Percentiles rank a stretch among this genome's conserved stretches.
These are phyloP conservation scores for Solanum paucissectum DNA, from an alignment of 257 asterid species.

Conservation along the genomic window DNA sequence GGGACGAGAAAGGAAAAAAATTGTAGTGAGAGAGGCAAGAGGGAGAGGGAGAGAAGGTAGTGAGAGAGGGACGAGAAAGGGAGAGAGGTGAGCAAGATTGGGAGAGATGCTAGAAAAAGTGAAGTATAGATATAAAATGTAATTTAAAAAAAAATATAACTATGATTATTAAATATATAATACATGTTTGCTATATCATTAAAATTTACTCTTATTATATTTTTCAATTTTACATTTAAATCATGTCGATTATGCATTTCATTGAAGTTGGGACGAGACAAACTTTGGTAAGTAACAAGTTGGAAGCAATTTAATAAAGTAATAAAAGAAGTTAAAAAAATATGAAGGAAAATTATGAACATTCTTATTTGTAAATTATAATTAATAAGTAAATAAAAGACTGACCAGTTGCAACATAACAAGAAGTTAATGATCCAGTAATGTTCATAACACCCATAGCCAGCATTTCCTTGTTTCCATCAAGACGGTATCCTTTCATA, in stretches of 20 bases:
- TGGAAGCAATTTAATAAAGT: not conserved
- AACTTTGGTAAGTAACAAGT: no score
- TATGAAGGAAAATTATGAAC: not conserved
- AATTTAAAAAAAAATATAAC: not conserved
- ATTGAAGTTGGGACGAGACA: no score
- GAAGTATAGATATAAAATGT: not conserved
- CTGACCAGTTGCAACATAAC: slow-evolving; percentile 37
- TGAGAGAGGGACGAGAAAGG: no score
- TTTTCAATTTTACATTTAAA: not conserved
- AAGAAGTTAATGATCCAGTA: slow-evolving; percentile 34
- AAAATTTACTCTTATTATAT: not conserved
- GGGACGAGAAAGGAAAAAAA: no score
- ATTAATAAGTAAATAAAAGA: not conserved
- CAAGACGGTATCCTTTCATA: slow-evolving; percentile 25
- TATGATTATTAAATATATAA: no score
- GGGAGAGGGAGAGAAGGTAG: no score
- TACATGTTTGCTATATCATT: not conserved
- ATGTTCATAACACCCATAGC: slow-evolving; percentile 34
- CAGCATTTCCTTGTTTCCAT: slow-evolving; percentile 41
- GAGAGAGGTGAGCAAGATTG: no score
- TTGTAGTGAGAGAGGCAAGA: no score
- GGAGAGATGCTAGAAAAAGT: no score
- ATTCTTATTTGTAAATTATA: not conserved
- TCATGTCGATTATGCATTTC: no score
- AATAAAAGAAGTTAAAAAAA: not conserved